These are phyloP conservation scores for Brassica hybrid DNA, from an alignment of 441 rosid genomes.

Conservation along the genomic window DNA sequence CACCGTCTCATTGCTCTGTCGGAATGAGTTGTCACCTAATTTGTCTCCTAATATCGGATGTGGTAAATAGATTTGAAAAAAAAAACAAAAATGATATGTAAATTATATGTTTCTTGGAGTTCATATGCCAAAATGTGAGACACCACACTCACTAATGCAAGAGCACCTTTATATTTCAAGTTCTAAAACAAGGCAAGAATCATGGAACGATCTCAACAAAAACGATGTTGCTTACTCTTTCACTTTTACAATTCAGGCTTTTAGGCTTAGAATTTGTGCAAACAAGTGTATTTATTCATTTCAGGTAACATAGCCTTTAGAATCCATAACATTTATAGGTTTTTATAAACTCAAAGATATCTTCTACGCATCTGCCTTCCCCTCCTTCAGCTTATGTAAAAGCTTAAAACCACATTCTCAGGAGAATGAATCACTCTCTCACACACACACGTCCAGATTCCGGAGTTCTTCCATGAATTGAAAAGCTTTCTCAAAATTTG, in stretches of 20 bases:
- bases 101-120: background rate
- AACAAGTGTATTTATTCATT: background rate
- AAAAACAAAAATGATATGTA: background rate
- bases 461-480: background rate
- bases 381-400: background rate
- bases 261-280: background rate
- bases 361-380: no score
- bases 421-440: background rate
- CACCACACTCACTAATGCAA: background rate
- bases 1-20: background rate
- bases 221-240: background rate
- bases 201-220: background rate
- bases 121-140: background rate
- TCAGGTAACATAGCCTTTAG: background rate
- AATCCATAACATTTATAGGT: constrained; percentile 9
- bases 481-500: constrained; percentile 61
- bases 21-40: background rate
- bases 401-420: background rate
- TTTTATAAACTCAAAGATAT: background rate
- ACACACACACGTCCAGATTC: constrained; percentile 3
- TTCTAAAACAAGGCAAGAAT: background rate
- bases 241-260: background rate
- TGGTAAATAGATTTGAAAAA: background rate
- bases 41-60: background rate
- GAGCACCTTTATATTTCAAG: background rate